These are phyloP conservation scores for Fusarium lateritium DNA, from an alignment of 2,329 filamentous ascomycete species.

Conservation along the genomic window DNA sequence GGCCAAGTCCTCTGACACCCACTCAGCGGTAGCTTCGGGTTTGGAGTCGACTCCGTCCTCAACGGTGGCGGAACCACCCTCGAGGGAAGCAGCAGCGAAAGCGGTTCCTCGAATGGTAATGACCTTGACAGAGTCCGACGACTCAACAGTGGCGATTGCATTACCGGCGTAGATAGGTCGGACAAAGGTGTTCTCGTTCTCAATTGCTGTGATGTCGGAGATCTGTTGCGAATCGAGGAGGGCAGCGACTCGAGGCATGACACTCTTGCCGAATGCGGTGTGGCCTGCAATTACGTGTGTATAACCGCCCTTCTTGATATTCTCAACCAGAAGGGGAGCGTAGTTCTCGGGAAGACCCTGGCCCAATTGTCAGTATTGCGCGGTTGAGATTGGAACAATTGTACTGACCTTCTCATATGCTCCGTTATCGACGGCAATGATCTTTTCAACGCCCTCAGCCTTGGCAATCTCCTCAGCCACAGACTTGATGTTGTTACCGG, in stretches of 20 bases:
- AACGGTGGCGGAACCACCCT: slow-evolving; percentile 80
- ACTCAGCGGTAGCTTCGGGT: slow-evolving; percentile 79
- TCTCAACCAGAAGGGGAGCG: slow-evolving; percentile 93
- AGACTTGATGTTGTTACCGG: slow-evolving; percentile 81
- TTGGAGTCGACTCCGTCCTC: slow-evolving; percentile 91
- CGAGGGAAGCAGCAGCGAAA: slow-evolving; percentile 81
- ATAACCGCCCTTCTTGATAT: slow-evolving; percentile 95
- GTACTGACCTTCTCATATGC: slow-evolving; percentile 87
- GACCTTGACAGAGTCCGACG: slow-evolving; percentile 85
- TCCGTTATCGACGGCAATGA: slow-evolving; percentile 88
- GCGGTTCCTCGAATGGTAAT: slow-evolving; percentile 95
- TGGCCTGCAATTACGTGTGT: slow-evolving; percentile 93
- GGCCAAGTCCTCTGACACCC: slow-evolving; percentile 93
- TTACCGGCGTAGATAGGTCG: slow-evolving; percentile 98
- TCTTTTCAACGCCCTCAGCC: slow-evolving; percentile 90
- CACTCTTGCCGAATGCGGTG: slow-evolving; percentile 95
- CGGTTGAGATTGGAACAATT: background rate
- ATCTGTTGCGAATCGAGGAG: slow-evolving; percentile 93
- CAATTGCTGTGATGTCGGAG: slow-evolving; percentile 89
- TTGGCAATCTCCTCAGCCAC: slow-evolving; percentile 89
- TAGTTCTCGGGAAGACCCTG: slow-evolving; percentile 94
- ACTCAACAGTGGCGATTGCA: slow-evolving; percentile 96
- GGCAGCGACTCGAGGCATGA: slow-evolving; percentile 92
- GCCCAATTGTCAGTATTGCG: slow-evolving; percentile 27
- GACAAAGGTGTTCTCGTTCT: slow-evolving; percentile 94